A percentile compares a stretch with the other conserved stretches of the same genome.
Evolutionary conservation across 805 yeast genomes (phyloP).

Genomic region (Dipodascus albidus): DNA sequence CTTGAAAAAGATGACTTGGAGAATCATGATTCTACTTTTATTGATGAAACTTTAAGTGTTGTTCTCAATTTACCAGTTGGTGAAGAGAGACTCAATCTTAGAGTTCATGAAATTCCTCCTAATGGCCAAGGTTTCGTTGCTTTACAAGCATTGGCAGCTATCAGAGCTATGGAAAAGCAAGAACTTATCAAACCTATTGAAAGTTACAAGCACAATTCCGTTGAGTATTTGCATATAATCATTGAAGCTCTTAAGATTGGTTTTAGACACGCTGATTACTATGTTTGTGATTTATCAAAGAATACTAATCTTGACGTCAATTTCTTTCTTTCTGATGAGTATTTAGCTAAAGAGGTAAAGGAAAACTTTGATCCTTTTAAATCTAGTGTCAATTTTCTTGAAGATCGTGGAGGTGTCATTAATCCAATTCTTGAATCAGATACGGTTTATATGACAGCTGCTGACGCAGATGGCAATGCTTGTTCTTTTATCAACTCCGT

Average conservation of each 20-base stretch:
- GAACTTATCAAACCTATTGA: slow-evolving; percentile 27
- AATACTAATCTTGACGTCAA: slow-evolving; percentile 27
- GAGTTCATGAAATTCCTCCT: slow-evolving; percentile 76
- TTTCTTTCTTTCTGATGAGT: slow-evolving; percentile 36
- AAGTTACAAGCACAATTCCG: slow-evolving; percentile 44
- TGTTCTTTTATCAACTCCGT: slow-evolving; percentile 73
- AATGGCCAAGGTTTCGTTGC: slow-evolving; percentile 77
- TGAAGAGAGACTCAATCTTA: slow-evolving; percentile 36
- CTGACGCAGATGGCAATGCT: slow-evolving; percentile 64
- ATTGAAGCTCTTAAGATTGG: slow-evolving; percentile 62
- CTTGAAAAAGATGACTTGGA: slow-evolving; percentile 44
- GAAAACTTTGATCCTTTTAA: slow-evolving; percentile 31
- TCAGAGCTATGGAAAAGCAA: slow-evolving; percentile 39
- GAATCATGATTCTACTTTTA: slow-evolving; percentile 46
- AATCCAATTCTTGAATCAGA: slow-evolving; percentile 52
- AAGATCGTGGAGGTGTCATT: slow-evolving; percentile 36
- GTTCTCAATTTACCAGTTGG: slow-evolving; percentile 34
- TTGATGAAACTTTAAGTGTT: slow-evolving; percentile 26
- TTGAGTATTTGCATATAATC: slow-evolving; percentile 57
- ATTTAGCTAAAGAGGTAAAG: slow-evolving; percentile 38
- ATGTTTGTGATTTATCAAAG: slow-evolving; percentile 46
- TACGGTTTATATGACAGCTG: slow-evolving; percentile 56
- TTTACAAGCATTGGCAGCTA: slow-evolving; percentile 53
- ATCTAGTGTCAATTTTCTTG: slow-evolving; percentile 25
- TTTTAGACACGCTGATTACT: slow-evolving; percentile 65